These are phyloP conservation scores for Microcera coccophila DNA, from an alignment of 2,329 filamentous ascomycete species.

Conservation along the genomic window DNA sequence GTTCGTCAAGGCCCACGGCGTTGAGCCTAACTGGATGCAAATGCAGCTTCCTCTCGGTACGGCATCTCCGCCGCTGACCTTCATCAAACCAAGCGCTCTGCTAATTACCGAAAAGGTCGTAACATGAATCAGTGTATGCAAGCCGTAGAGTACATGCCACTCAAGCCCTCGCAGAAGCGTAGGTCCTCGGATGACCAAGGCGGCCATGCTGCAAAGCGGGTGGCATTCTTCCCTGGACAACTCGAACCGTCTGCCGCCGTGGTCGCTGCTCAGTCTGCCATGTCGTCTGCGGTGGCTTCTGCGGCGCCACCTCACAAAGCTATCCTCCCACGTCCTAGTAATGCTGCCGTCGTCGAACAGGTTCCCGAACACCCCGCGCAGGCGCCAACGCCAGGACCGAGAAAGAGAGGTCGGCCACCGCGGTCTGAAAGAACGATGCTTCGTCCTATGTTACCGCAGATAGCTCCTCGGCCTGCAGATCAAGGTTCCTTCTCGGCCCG, in stretches of 20 bases:
- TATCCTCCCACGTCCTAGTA: constrained; percentile 25
- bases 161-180: constrained; percentile 32
- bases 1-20: constrained; percentile 42
- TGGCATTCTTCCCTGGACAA: constrained; percentile 16
- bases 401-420: constrained; percentile 45
- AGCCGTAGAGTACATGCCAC: constrained; percentile 37
- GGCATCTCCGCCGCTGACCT: too few species aligned
- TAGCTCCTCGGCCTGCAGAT: constrained; percentile 29
- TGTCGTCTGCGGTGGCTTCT: too few species aligned
- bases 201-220: constrained; percentile 33
- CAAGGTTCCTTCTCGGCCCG: not conserved
- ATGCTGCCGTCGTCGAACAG: constrained; percentile 7
- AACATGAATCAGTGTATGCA: constrained; percentile 46
- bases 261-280: constrained; percentile 1
- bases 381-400: constrained; percentile 19
- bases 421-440: constrained; percentile 41
- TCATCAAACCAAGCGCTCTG: constrained; percentile 2
- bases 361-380: constrained; percentile 3
- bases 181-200: constrained; percentile 33
- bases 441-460: constrained; percentile 31
- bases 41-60: constrained; percentile 48
- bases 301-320: constrained; percentile 7
- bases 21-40: constrained; percentile 44
- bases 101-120: constrained; percentile 36
- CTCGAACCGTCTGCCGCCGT: not conserved